These are phyloP conservation scores for Hypomontagnella monticulosa DNA, from an alignment of 495 filamentous ascomycete genomes.

Conservation along the genomic window DNA sequence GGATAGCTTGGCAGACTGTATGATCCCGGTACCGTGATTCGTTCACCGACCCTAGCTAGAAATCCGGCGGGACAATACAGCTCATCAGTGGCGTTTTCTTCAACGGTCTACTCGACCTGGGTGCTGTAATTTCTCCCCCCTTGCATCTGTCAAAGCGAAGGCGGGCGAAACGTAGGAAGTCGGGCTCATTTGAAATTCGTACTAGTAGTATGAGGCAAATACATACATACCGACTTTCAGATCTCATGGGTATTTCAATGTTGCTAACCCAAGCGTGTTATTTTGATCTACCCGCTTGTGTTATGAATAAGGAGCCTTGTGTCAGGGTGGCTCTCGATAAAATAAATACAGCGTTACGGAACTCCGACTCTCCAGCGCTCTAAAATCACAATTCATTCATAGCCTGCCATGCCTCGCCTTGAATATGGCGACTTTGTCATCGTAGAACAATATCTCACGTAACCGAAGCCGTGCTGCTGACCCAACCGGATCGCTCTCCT, in stretches of 20 bases:
- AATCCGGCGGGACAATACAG: conserved; percentile 32
- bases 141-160: conserved; percentile 15
- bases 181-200: background rate
- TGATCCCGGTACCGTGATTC: conserved; percentile 31
- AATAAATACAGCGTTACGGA: conserved; percentile 28
- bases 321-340: conserved; percentile 9
- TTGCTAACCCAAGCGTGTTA: background rate
- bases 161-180: conserved; percentile 13
- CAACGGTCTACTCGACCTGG: conserved; percentile 12
- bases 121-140: conserved; percentile 1
- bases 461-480: conserved; percentile 69
- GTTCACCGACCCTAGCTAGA: conserved; percentile 22
- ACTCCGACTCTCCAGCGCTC: conserved; percentile 9
- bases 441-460: conserved; percentile 88
- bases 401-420: conserved; percentile 78
- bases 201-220: conserved; percentile 12
- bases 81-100: conserved; percentile 43
- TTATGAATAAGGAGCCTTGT: conserved; percentile 22
- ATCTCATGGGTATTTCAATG: background rate
- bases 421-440: conserved; percentile 88
- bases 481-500: conserved; percentile 52
- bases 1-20: conserved; percentile 36
- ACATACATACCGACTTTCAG: conserved; percentile 6
- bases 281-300: conserved; percentile 16
- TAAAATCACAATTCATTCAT: conserved; percentile 51